A percentile compares a stretch with the other conserved stretches of the same genome.
phyloP scores from a whole-genome alignment of 73 alveolate species.

The Paramecium caudatum region DNA sequence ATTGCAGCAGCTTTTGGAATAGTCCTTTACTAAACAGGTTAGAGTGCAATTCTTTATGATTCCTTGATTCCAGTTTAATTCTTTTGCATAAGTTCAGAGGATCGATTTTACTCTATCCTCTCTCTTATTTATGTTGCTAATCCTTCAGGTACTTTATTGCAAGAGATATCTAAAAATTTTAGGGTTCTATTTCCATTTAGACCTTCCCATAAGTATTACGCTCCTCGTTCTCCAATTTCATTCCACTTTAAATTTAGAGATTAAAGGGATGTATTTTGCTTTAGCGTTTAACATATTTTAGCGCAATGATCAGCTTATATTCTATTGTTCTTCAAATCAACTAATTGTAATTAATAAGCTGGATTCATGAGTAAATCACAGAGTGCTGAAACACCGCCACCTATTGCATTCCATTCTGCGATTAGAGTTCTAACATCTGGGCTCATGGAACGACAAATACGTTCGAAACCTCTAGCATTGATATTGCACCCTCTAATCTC shows the following conservation, averaged over 20 bases:
- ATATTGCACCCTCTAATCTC: slow-evolving; percentile 75
- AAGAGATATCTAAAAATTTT: slow-evolving; percentile 70
- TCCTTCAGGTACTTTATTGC: slow-evolving; percentile 78
- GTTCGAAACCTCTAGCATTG: slow-evolving; percentile 71
- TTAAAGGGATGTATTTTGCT: slow-evolving; percentile 36
- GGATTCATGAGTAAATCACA: slow-evolving; percentile 66
- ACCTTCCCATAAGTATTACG: slow-evolving; percentile 66
- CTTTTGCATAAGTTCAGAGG: slow-evolving; percentile 20
- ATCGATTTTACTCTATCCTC: slow-evolving; percentile 66
- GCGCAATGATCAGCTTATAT: slow-evolving; percentile 70
- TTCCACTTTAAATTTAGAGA: slow-evolving; percentile 76
- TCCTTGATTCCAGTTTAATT: slow-evolving; percentile 27
- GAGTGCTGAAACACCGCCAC: slow-evolving; percentile 67
- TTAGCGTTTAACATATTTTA: slow-evolving; percentile 16
- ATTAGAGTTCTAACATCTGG: slow-evolving; percentile 54
- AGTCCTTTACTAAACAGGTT: background rate
- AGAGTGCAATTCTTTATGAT: background rate
- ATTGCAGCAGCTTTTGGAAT: slow-evolving; percentile 38
- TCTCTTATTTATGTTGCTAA: slow-evolving; percentile 68
- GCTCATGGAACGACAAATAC: slow-evolving; percentile 61
- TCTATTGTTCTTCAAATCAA: slow-evolving; percentile 70
- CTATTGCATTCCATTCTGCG: slow-evolving; percentile 75
- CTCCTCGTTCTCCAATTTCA: slow-evolving; percentile 76
- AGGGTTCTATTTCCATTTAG: slow-evolving; percentile 41
- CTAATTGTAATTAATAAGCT: slow-evolving; percentile 28